Evolutionary conservation across 1,139 yeast genomes (phyloP), one percentile per base, ranked within the genome.

Genomic region (Suhomyces maxii): DNA sequence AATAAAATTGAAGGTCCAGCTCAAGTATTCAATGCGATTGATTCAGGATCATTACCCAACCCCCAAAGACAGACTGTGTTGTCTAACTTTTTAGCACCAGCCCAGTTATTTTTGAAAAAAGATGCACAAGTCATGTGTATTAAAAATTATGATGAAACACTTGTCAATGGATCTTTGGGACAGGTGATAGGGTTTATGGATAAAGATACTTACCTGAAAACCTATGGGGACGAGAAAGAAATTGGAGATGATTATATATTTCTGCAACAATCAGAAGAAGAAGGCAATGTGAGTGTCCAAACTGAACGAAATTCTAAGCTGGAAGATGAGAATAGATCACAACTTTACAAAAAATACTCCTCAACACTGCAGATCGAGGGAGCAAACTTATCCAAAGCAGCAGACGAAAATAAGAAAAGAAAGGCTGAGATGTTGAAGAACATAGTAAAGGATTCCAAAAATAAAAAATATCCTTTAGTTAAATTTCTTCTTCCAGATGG

Each of bases 61-160:
- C 73, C 70, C 10, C 75, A 69, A 30, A 58, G 70, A 30, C 74
- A 80, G 49, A 64, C 68, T 34, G 58, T 81, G 40, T 64, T 89
- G 35, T 73, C 77, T n/a, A 82, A 84, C 55, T 84, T 89, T 53
- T 71, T 93, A 61, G 95, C 96, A 3, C 91, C 89, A 1, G 70
- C 74, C 37, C 67, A 67, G 31, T 64, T 93, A 23, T 72, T 71
- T 10, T 69, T 93, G 55, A 91, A 90, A 58, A 76, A 77, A 41
- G 91, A 91, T 35, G 93, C 97, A 0, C 99, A 93, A 67, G 99
- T 93, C 0, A 95, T 93, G 99, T 84, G 95, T 76, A 80, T 93
- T 50, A 93, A 93, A 64, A 95, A 93, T 62, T 77, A 88, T 47
- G 97, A 91, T 63, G 89, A 84, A 26, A 81, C 86, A 0, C 73